These are phyloP conservation scores for Exsudoporus frostii DNA, from an alignment of 768 basidiomycete genomes.

Conservation along the genomic window DNA sequence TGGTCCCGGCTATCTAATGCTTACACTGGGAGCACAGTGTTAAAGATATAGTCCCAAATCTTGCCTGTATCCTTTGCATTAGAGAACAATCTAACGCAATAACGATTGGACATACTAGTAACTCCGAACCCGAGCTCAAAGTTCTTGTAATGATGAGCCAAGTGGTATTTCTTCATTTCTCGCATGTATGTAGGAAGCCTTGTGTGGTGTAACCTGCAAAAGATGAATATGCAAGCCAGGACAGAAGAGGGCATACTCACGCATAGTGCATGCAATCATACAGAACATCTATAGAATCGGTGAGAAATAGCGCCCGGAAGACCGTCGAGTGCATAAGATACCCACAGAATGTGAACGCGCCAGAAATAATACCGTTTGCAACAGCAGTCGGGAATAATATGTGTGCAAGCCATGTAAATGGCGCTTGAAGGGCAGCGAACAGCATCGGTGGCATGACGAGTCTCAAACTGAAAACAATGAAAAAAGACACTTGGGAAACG, in stretches of 20 bases:
- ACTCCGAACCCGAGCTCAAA: slow-evolving; percentile 97
- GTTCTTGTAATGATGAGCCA: slow-evolving; percentile 98
- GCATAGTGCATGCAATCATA: slow-evolving; percentile 95
- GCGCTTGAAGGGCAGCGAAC: slow-evolving; percentile 72
- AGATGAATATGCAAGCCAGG: not conserved
- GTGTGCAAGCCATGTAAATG: slow-evolving; percentile 86
- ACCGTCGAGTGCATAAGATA: slow-evolving; percentile 5
- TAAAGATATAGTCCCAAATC: slow-evolving; percentile 92
- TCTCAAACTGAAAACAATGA: slow-evolving; percentile 54
- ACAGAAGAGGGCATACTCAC: slow-evolving; percentile 39
- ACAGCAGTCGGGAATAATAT: slow-evolving; percentile 75
- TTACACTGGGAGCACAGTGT: slow-evolving; percentile 70
- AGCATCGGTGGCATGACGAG: slow-evolving; percentile 95
- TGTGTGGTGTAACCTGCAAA: slow-evolving; percentile 73
- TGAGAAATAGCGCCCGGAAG: slow-evolving; percentile 2
- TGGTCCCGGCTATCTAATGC: not conserved
- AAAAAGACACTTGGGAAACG: not conserved
- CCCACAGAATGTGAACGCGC: slow-evolving; percentile 71
- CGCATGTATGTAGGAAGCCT: slow-evolving; percentile 80
- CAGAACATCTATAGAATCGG: slow-evolving; percentile 54
- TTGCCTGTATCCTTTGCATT: slow-evolving; percentile 52
- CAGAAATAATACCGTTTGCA: slow-evolving; percentile 90
- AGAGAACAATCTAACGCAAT: not conserved
- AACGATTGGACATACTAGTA: slow-evolving; percentile 56
- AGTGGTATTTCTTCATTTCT: slow-evolving; percentile 96